phyloP scores from a whole-genome alignment of 768 basidiomycete species.

The Kwoniella sp. region DNA sequence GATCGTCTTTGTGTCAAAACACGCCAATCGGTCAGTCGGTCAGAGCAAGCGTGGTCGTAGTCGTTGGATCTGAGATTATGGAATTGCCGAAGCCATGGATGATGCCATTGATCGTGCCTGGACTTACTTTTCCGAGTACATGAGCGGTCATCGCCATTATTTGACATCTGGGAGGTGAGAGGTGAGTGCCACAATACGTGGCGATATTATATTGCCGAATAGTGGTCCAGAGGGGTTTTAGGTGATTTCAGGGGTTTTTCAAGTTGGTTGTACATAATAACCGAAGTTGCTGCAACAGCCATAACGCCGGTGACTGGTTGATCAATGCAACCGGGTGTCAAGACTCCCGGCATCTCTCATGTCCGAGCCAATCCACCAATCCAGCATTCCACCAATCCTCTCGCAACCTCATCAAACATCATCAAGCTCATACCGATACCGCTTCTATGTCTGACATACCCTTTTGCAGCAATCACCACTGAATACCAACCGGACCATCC shows the following conservation, averaged over 20 bases:
- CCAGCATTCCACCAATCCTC: neutral
- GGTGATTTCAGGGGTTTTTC: too few species aligned
- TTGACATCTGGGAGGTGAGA: too few species aligned
- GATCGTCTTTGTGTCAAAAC: neutral
- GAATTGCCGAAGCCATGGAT: slow-evolving; percentile 2
- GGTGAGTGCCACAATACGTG: neutral
- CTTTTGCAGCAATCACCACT: neutral
- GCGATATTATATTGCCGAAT: neutral
- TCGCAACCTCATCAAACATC: neutral
- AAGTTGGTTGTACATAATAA: neutral
- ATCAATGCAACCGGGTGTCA: neutral
- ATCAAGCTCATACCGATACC: neutral
- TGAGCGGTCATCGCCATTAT: slow-evolving; percentile 2
- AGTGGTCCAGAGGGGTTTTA: too few species aligned
- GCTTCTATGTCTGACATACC: neutral
- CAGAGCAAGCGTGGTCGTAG: neutral
- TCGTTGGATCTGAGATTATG: neutral
- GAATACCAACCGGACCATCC: neutral
- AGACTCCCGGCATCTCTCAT: neutral
- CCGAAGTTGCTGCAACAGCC: too few species aligned
- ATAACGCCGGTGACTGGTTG: neutral
- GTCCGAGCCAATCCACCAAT: neutral
- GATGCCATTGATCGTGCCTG: slow-evolving; percentile 11
- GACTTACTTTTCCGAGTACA: neutral
- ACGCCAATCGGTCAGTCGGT: neutral